Percentiles rank a stretch among this genome's conserved stretches.
Conservation (phyloP, 78 protist species). For the Isochrysis galbana region DNA sequence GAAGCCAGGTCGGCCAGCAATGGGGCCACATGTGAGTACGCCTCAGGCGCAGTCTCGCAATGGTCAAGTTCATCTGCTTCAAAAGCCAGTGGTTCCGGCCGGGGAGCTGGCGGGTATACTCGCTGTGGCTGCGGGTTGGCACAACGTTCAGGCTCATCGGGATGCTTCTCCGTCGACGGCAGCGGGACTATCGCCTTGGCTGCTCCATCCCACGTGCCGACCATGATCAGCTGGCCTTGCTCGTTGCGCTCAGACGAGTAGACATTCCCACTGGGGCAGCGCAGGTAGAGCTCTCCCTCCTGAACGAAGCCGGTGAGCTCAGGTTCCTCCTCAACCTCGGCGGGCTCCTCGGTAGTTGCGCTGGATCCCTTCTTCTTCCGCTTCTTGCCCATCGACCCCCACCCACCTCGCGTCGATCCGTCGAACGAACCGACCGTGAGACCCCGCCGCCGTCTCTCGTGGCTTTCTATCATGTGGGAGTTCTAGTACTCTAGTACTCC, state of each 20-base stretch:
- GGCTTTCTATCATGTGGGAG: too few relatives aligned
- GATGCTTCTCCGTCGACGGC: background rate
- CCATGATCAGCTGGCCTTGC: background rate
- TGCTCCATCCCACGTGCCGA: background rate
- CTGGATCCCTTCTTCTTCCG: background rate
- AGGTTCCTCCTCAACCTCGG: background rate
- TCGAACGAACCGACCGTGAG: too few relatives aligned
- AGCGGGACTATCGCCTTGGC: too few relatives aligned
- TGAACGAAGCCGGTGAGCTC: background rate
- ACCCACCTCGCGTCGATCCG: too few relatives aligned
- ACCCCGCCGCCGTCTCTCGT: too few relatives aligned
- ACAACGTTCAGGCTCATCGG: background rate
- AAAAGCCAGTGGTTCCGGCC: background rate
- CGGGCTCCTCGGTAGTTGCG: background rate
- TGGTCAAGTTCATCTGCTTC: background rate
- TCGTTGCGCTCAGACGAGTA: background rate
- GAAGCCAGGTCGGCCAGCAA: background rate
- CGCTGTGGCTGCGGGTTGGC: too few relatives aligned
- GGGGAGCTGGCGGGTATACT: background rate
- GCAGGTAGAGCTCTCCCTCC: background rate
- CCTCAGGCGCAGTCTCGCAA: constrained; percentile 36
- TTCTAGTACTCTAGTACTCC: too few relatives aligned
- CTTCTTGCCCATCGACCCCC: background rate
- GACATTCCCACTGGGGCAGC: background rate
- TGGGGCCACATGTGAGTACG: constrained; percentile 1